Base-by-base conservation (phyloP, 106 monocot genomes). In the Alisma plantagoaquatica region DNA sequence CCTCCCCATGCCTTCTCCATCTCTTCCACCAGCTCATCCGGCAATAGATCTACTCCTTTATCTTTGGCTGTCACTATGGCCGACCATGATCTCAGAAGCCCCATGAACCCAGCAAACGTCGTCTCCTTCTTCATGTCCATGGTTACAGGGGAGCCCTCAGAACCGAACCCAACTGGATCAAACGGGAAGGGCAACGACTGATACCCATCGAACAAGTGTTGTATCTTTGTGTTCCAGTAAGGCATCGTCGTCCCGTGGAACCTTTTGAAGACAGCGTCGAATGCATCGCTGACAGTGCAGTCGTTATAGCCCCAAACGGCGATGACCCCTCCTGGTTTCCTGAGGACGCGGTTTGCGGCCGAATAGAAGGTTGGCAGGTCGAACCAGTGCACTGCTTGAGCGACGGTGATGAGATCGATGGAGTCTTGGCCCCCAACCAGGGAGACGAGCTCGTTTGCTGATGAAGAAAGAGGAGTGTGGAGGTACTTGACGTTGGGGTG, bases 301-400 rank as follows among this genome's bases (percentile, higher is more conserved):
- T 25, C 33, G 17, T 62, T 59, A 62, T 83, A 92, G 73, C 82
- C 86, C 86, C 92, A 92, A 6, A 55, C 86, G 19, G 86, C 86
- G 27, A 92, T 24, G 14, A 86, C 78, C 7, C 92, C 86, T 1
- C 53, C 35, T 28, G 74, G 78, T 9, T 33, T 38, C 32, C 66
- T 71, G 32, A 92, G 78, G 52, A 75, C 49, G 41, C 38, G 46
- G 27, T 30, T 24, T 10, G 53, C 76, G 11, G 50, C 64, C 8
- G 38, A 54, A 70, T 81, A 86, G 73, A 92, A 92, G 29, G 51
- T 30, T 15, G 82, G 63, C 31, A 70, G 78, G 70, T 78, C 73
- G 68, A 92, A 71, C 91, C 91, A 92, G 64, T 92, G 91, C 68
- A 86, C 54, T 31, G 86, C 73, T 46, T 79, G 78, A 29, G 92